phyloP scores from a whole-genome alignment of 345 rosid species.

The Orychophragmus violaceus region DNA sequence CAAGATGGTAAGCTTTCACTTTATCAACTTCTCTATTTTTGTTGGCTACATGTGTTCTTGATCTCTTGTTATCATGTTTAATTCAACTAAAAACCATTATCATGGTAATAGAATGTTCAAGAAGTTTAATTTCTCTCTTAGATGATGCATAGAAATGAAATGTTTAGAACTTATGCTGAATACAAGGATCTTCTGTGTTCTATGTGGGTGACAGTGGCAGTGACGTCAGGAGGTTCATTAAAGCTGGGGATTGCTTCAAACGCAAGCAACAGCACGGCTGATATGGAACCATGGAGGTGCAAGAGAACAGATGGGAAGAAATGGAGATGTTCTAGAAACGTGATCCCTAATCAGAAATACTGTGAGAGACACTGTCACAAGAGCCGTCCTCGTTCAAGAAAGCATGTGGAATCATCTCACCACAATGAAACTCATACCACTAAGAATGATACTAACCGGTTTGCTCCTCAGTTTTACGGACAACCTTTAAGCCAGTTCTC shows the following conservation, averaged over 20 bases:
- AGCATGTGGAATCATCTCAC: conserved; percentile 76
- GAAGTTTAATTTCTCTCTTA: not conserved
- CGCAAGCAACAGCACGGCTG: conserved; percentile 23
- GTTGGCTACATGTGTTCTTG: conserved; percentile 30
- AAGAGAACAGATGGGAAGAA: conserved; percentile 88
- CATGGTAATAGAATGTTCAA: not conserved
- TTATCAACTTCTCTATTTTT: not conserved
- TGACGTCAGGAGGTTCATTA: conserved; percentile 16
- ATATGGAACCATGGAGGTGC: conserved; percentile 80
- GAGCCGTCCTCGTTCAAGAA: conserved; percentile 99
- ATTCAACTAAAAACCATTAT: not conserved
- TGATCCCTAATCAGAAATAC: conserved; percentile 71
- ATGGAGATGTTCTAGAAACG: conserved; percentile 91
- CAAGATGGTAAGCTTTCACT: conserved; percentile 10
- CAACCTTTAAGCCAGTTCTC: conserved; percentile 25
- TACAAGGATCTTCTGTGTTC: not conserved
- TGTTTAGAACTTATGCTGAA: not conserved
- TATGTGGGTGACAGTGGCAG: conserved; percentile 16
- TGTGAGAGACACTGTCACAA: conserved; percentile 84
- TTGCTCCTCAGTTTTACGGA: conserved; percentile 27
- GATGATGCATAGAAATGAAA: not conserved
- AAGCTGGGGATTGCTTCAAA: conserved; percentile 33
- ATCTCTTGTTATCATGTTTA: not conserved
- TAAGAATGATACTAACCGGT: conserved; percentile 14
- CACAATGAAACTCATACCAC: conserved; percentile 36